phyloP scores from a whole-genome alignment of 352 stramenopile species.

The Pythium pyrilobum region DNA sequence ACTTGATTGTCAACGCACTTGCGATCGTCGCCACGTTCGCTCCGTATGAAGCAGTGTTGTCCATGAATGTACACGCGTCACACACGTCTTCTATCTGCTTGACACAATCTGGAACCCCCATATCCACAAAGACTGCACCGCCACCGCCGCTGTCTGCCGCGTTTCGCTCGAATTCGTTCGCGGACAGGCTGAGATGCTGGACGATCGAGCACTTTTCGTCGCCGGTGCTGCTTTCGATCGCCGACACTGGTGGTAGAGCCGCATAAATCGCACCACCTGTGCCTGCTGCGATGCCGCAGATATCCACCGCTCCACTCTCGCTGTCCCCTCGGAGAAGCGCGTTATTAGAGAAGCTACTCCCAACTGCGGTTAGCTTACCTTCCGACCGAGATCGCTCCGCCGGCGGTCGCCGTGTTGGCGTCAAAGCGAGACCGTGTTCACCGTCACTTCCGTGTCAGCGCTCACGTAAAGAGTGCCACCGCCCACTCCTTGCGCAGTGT shows the following conservation, averaged over 20 bases:
- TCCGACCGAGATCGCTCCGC: conserved; percentile 2
- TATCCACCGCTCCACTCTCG: not conserved
- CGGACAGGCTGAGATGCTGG: not conserved
- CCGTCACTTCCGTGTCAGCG: not conserved
- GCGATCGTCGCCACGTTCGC: not conserved
- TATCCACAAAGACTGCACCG: conserved; percentile 10
- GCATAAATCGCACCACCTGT: not conserved
- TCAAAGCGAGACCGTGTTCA: not conserved
- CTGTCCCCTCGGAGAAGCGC: not conserved
- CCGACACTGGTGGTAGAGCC: not conserved
- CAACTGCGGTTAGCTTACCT: not conserved
- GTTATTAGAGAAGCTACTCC: not conserved
- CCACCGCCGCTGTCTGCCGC: conserved; percentile 5
- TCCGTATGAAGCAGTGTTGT: conserved; percentile 2
- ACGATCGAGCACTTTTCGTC: not conserved
- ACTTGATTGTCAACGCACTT: not conserved
- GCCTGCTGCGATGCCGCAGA: not conserved
- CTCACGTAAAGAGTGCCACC: not conserved
- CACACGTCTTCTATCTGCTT: not conserved
- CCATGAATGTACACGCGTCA: not conserved
- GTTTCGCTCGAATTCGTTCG: conserved; percentile 2
- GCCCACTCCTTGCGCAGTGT: not conserved
- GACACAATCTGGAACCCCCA: conserved; percentile 1
- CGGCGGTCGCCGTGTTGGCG: not conserved
- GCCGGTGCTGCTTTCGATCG: not conserved